These are phyloP conservation scores for Trichoderma pleuroti DNA, from an alignment of 2,329 filamentous ascomycete species.

Conservation along the genomic window DNA sequence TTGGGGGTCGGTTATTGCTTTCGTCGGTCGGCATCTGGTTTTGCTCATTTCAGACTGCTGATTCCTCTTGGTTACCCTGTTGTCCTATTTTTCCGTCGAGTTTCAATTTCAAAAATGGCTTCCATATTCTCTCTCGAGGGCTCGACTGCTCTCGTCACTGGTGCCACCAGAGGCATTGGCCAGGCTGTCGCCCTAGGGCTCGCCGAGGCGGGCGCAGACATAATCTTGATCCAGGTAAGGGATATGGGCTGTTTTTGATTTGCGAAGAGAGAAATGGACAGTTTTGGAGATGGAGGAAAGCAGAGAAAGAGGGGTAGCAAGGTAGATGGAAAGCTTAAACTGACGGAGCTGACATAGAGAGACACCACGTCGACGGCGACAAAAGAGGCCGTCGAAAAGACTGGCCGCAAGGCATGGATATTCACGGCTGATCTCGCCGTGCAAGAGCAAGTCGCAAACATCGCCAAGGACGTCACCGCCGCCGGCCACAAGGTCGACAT, in stretches of 20 bases:
- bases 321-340: neutral
- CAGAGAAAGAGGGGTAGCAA: neutral
- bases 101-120: conserved; percentile 30
- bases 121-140: conserved; percentile 52
- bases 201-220: conserved; percentile 56
- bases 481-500: conserved; percentile 67
- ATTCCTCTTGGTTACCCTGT: neutral
- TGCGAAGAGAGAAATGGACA: neutral
- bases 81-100: neutral
- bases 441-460: conserved; percentile 53
- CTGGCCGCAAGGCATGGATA: conserved; percentile 64
- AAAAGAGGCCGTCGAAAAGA: conserved; percentile 57
- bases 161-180: conserved; percentile 56
- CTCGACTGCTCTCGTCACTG: conserved; percentile 56
- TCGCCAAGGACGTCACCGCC: conserved; percentile 59
- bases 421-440: conserved; percentile 68
- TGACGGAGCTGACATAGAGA: conserved; percentile 31
- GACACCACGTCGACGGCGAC: conserved; percentile 48
- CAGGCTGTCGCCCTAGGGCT: conserved; percentile 55
- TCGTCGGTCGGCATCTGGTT: neutral
- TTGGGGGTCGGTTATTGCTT: neutral
- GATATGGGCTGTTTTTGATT: neutral
- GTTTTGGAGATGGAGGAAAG: neutral
- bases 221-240: conserved; percentile 51
- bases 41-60: neutral